Evolutionary conservation across 768 basidiomycete species (phyloP).

Genomic region (Filobasidium floriforme): DNA sequence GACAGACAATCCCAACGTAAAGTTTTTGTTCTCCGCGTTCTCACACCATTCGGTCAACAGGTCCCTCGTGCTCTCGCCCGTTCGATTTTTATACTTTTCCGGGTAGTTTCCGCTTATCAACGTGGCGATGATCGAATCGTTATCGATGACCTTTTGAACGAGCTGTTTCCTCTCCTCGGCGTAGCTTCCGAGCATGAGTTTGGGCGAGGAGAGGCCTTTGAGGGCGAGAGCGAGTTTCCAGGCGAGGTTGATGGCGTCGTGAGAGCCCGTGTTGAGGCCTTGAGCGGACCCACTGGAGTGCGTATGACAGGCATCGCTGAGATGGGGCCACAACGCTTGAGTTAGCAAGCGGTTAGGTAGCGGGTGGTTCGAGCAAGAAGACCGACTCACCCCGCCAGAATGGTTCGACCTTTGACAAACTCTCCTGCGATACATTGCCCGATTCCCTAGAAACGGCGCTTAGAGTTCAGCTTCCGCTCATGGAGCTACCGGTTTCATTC

Average conservation of each 20-base stretch:
- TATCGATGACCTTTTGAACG: conserved; percentile 13
- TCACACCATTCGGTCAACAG: conserved; percentile 5
- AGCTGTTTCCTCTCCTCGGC: background rate
- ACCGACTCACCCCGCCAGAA: conserved; percentile 27
- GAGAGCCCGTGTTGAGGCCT: conserved; percentile 37
- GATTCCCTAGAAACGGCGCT: conserved; percentile 20
- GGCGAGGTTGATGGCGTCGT: conserved; percentile 65
- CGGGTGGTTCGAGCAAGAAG: background rate
- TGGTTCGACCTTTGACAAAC: conserved; percentile 25
- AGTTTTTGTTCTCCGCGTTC: conserved; percentile 1
- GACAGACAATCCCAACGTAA: conserved; percentile 6
- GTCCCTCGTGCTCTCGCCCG: background rate
- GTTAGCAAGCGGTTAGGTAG: background rate
- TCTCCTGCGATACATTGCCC: conserved; percentile 25
- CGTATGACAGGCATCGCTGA: conserved; percentile 29
- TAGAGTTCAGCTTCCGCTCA: background rate
- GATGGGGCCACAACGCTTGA: background rate
- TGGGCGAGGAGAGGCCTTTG: conserved; percentile 52
- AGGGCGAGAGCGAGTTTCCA: conserved; percentile 61
- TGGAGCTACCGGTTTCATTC: background rate
- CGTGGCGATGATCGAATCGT: conserved; percentile 2
- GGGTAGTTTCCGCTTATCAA: conserved; percentile 4
- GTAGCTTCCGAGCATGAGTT: conserved; percentile 15
- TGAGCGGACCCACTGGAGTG: conserved; percentile 29
- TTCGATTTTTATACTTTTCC: background rate